phyloP scores from a whole-genome alignment of 805 yeast species.

The Hanseniaspora occidentalis region DNA sequence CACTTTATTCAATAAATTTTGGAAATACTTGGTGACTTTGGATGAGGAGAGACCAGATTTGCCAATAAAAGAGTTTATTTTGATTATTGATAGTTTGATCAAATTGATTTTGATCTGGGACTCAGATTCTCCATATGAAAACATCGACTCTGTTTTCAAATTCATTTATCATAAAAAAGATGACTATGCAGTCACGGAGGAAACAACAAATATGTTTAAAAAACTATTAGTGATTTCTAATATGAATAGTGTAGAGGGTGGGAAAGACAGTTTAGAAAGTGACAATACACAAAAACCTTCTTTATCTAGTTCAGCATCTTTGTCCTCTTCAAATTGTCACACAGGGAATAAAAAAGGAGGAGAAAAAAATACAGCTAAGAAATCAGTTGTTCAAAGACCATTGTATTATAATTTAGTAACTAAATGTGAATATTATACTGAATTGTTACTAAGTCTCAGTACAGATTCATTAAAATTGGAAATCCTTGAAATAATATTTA shows the following conservation, averaged over 20 bases:
- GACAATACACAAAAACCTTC: no score
- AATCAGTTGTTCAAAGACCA: no score
- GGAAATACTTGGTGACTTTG: constrained; percentile 49
- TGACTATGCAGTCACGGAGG: constrained; percentile 19
- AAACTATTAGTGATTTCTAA: neutral
- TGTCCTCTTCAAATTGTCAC: no score
- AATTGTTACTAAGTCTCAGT: constrained; percentile 1
- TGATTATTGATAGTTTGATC: constrained; percentile 52
- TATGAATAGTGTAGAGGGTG: no score
- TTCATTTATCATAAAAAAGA: constrained; percentile 34
- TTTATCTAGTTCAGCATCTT: no score
- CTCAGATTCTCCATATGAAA: constrained; percentile 38
- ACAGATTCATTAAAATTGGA: constrained; percentile 4
- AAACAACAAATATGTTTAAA: constrained; percentile 3
- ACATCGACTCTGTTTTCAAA: constrained; percentile 49
- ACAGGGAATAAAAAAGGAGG: no score
- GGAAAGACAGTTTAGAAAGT: no score
- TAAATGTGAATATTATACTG: constrained; percentile 2
- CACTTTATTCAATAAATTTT: constrained; percentile 49
- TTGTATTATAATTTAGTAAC: constrained; percentile 1
- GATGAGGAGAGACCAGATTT: constrained; percentile 49
- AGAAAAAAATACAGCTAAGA: no score
- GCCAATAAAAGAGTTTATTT: constrained; percentile 52
- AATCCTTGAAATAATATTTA: constrained; percentile 1
- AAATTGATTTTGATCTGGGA: constrained; percentile 55